Percentiles rank a stretch among this genome's conserved stretches.
These are phyloP conservation scores for Lactarius hengduanensis DNA, from an alignment of 768 basidiomycete species.

Conservation along the genomic window DNA sequence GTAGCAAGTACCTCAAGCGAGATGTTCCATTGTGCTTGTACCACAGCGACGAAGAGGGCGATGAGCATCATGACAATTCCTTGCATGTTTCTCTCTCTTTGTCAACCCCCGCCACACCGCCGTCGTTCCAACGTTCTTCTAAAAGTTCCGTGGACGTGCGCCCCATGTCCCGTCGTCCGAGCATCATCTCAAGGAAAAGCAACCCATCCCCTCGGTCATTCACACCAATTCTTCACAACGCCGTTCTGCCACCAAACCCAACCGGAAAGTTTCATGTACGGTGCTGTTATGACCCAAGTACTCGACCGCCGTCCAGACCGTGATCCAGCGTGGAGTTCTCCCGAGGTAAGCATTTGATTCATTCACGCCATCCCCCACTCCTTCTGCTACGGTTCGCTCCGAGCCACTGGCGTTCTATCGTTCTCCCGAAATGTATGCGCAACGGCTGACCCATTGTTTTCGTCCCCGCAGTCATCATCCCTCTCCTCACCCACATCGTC, in stretches of 20 bases:
- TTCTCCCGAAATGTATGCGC: background rate
- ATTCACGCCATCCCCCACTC: background rate
- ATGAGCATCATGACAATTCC: slow-evolving; percentile 35
- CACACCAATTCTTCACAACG: slow-evolving; percentile 41
- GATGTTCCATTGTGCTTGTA: slow-evolving; percentile 29
- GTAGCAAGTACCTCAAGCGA: slow-evolving; percentile 22
- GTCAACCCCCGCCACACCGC: slow-evolving; percentile 21
- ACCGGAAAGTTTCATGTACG: slow-evolving; percentile 51
- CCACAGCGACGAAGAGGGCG: slow-evolving; percentile 34
- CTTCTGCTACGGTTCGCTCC: background rate
- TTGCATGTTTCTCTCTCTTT: slow-evolving; percentile 35
- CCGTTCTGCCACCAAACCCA: slow-evolving; percentile 53
- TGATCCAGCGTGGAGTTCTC: slow-evolving; percentile 28
- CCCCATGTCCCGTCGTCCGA: slow-evolving; percentile 20
- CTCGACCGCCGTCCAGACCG: slow-evolving; percentile 21
- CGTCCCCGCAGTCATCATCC: slow-evolving; percentile 21
- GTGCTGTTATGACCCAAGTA: slow-evolving; percentile 31
- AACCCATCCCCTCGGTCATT: background rate
- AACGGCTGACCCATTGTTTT: background rate
- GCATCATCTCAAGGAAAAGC: slow-evolving; percentile 32
- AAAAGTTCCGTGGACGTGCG: slow-evolving; percentile 29
- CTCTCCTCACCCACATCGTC: slow-evolving; percentile 22
- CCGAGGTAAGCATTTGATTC: slow-evolving; percentile 20
- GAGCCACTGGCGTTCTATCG: background rate
- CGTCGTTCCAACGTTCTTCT: slow-evolving; percentile 17